Evolutionary conservation across 2,329 filamentous ascomycete species (phyloP), one percentile per base, ranked within the genome.

Genomic region (Paraphaeosphaeria sporulosa): DNA sequence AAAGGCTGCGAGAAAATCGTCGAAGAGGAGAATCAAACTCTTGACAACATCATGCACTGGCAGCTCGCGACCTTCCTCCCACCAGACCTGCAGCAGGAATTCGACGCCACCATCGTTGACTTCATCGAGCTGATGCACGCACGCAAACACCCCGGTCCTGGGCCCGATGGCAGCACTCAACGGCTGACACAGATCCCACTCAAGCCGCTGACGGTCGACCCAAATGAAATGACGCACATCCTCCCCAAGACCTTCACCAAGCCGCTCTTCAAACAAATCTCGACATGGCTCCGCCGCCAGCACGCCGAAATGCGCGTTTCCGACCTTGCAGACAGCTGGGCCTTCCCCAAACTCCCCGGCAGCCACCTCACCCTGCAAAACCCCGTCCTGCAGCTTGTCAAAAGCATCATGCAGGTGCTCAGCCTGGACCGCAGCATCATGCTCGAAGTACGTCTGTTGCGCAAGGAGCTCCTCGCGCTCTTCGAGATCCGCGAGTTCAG

Each of bases 41-140:
- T 98, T 15, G 91, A 97, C 70, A 95, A 91, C 12, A 88, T 99
- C 71, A 98, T 99, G 94, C 92, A 97, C 78, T 99, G 96, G 96
- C 95, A 99, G 77, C 90, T 99, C 74, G 90, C 89, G 48, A 94
- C 92, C 1, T 97, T 97, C 76, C 80, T 99, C 0, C 95, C 96
- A 0, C 76, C 82, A 0, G 88, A 90, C 4, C 84, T 99, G 51
- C 94, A 98, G 71, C 86, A 90, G 0, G 86, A 89, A 10, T 99
- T 99, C 82, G 87, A 94, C 63, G 90, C 96, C 69, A 97, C 94
- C 93, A 88, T 97, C 3, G 88, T 97, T 15, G 93, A 97, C 74
- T 99, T 97, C 77, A 91, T 99, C 66, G 89, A 97, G 66, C 84
- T 97, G 57, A 97, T 99, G 94, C 94, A 97, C 72, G 81, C 83